Evolutionary conservation across 345 rosid species (phyloP).

Genomic region (Lepidium aucheri): DNA sequence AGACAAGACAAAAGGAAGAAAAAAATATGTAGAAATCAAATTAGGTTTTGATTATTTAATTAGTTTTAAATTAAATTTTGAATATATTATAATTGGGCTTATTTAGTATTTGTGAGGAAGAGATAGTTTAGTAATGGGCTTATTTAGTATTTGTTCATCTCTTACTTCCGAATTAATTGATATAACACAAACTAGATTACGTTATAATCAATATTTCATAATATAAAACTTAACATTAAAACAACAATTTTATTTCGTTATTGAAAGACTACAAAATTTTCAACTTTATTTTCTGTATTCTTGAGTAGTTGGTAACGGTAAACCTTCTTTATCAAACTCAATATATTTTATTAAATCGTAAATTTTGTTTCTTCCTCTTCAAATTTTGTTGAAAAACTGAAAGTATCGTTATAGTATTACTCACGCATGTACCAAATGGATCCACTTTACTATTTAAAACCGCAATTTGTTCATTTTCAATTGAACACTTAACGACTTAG

Average conservation of each 20-base stretch:
- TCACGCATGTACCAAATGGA: not conserved
- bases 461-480: not conserved
- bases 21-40: too few relatives aligned
- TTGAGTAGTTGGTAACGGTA: conserved; percentile 8
- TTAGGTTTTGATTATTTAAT: too few relatives aligned
- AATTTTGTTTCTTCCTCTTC: not conserved
- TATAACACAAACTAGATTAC: too few relatives aligned
- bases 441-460: not conserved
- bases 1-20: too few relatives aligned
- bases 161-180: too few relatives aligned
- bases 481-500: not conserved
- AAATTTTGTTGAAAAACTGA: not conserved
- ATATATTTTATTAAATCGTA: not conserved
- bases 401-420: not conserved
- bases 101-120: too few relatives aligned
- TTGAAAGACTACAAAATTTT: not conserved
- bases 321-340: conserved; percentile 14
- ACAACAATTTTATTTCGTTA: not conserved
- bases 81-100: too few relatives aligned
- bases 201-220: too few relatives aligned
- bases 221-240: too few relatives aligned
- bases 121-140: too few relatives aligned
- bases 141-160: too few relatives aligned
- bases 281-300: not conserved
- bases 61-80: too few relatives aligned